phyloP scores from a whole-genome alignment of 306 rosid genomes.

The Vigna trinervia region DNA sequence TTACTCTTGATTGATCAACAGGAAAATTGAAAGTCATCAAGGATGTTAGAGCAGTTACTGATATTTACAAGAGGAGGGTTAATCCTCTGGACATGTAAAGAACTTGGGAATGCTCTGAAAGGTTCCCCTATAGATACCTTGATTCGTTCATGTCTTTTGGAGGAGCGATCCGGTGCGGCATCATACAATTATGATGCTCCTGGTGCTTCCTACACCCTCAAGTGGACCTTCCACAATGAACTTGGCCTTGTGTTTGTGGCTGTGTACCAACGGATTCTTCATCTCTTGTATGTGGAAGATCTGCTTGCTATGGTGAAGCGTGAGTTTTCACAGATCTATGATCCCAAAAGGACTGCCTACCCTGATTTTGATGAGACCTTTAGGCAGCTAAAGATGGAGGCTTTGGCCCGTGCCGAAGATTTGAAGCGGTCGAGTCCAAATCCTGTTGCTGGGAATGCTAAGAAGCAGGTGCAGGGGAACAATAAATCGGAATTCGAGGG shows the following conservation, averaged over 20 bases:
- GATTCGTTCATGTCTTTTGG: constrained; percentile 88
- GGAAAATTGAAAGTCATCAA: constrained; percentile 45
- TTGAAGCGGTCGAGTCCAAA: constrained; percentile 71
- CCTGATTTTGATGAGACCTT: constrained; percentile 79
- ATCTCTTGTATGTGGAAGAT: constrained; percentile 81
- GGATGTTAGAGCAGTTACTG: constrained; percentile 86
- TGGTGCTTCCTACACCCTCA: constrained; percentile 86
- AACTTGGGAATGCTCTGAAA: constrained; percentile 82
- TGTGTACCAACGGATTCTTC: constrained; percentile 81
- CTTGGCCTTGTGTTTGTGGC: constrained; percentile 88
- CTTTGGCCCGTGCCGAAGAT: constrained; percentile 80
- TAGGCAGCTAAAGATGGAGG: constrained; percentile 72
- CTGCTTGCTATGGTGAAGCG: constrained; percentile 76
- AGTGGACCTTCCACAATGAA: constrained; percentile 90
- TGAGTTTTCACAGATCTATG: constrained; percentile 67
- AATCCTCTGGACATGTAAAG: constrained; percentile 90
- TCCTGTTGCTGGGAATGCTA: constrained; percentile 61
- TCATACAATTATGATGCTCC: constrained; percentile 75
- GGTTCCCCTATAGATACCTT: constrained; percentile 90
- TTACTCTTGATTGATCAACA: constrained; percentile 14
- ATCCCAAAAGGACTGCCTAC: constrained; percentile 65
- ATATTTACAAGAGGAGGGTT: constrained; percentile 91
- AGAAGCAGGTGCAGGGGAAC: constrained; percentile 75
- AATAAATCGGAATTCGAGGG: constrained; percentile 65
- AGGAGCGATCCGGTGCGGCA: constrained; percentile 87